Evolutionary conservation across 1,284 basidiomycete species (phyloP).

Genomic region (Quambalaria eucalypti): DNA sequence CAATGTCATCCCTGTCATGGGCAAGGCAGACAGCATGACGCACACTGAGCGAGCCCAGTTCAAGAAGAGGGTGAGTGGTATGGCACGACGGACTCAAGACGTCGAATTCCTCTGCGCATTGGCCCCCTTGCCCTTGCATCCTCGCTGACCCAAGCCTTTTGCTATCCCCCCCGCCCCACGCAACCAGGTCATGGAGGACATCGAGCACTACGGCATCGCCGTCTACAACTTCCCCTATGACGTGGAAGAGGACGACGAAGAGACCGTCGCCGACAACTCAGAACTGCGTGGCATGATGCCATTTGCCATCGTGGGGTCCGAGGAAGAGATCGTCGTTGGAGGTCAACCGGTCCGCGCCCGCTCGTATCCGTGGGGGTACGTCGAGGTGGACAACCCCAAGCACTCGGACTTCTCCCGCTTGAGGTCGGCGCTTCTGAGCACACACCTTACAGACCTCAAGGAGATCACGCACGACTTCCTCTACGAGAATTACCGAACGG

Average conservation of each 20-base stretch:
- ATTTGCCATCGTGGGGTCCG: constrained; percentile 93
- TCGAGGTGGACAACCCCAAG: constrained; percentile 95
- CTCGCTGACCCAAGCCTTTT: too few relatives aligned
- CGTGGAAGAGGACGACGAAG: constrained; percentile 94
- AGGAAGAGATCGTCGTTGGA: constrained; percentile 88
- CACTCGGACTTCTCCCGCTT: constrained; percentile 95
- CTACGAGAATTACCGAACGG: constrained; percentile 89
- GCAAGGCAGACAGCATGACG: constrained; percentile 91
- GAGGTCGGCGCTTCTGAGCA: constrained; percentile 84
- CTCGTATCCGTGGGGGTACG: constrained; percentile 94
- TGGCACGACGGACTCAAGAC: too few relatives aligned
- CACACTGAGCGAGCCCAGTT: constrained; percentile 58
- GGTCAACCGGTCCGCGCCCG: constrained; percentile 84
- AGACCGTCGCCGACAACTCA: constrained; percentile 88
- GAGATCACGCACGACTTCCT: constrained; percentile 83
- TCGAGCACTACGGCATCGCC: constrained; percentile 95
- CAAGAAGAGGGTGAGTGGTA: constrained; percentile 74
- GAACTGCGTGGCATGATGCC: constrained; percentile 53
- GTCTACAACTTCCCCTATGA: constrained; percentile 99
- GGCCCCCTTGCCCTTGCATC: too few relatives aligned
- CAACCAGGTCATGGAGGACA: constrained; percentile 99
- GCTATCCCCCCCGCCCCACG: too few relatives aligned
- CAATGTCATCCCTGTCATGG: constrained; percentile 97
- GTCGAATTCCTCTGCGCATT: too few relatives aligned
- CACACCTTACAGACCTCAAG: constrained; percentile 83